These are phyloP conservation scores for Punica granatum DNA, from an alignment of 345 rosid genomes.

Conservation along the genomic window DNA sequence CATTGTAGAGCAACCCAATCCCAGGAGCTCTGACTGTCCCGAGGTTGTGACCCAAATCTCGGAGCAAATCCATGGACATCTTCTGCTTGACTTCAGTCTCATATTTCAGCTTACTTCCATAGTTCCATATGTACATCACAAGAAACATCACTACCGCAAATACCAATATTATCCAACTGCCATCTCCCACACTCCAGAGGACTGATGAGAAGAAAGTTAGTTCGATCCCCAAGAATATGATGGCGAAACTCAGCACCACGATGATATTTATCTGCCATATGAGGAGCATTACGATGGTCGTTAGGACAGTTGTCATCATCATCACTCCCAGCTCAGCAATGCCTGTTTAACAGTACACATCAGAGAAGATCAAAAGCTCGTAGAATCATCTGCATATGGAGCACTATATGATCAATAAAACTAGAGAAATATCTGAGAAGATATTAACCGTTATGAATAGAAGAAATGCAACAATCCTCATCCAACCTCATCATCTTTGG, in stretches of 20 bases:
- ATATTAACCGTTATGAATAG: neutral
- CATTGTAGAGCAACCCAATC: conserved; percentile 91
- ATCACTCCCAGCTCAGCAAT: conserved; percentile 97
- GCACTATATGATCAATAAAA: neutral
- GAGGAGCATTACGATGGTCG: conserved; percentile 95
- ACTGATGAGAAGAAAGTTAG: conserved; percentile 83
- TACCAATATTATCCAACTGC: conserved; percentile 94
- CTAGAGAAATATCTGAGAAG: neutral
- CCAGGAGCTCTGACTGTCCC: conserved; percentile 99
- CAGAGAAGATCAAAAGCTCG: conserved; percentile 13
- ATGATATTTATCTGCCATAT: conserved; percentile 96
- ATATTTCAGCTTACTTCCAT: conserved; percentile 93
- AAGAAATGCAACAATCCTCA: neutral
- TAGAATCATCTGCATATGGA: neutral
- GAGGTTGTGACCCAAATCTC: conserved; percentile 85
- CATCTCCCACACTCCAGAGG: conserved; percentile 66
- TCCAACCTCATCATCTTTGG: neutral
- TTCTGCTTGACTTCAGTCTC: conserved; percentile 97
- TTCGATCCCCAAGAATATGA: conserved; percentile 78
- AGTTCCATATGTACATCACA: conserved; percentile 90
- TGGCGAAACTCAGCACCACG: conserved; percentile 54
- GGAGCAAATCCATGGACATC: conserved; percentile 86
- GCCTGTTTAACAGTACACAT: conserved; percentile 43
- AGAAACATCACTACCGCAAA: conserved; percentile 80
- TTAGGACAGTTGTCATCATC: conserved; percentile 95